Base-by-base conservation (phyloP, 1,284 basidiomycete species). In the Naganishia liquefaciens region DNA sequence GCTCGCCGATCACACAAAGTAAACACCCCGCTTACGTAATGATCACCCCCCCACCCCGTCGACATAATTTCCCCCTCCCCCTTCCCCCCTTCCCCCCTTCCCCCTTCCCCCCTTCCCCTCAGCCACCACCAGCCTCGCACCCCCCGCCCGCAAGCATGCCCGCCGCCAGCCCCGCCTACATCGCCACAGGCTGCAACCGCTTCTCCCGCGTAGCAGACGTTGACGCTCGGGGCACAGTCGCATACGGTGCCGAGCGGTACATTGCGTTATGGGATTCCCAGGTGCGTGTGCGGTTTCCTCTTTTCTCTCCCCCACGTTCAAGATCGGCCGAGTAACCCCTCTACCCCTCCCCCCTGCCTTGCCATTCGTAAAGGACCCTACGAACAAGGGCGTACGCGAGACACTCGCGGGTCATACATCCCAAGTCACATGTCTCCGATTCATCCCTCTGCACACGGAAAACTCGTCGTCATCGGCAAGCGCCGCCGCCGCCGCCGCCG, bases 131-230 rank as follows among this genome's bases (percentile, higher is more conserved):
- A 4, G n/a, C n/a, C n/a, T 30, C 33, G 9, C 19, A 2, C 21
- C 17, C 28, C 19, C 2, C 47, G 9, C 15, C 17, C n/a, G 21
- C 23, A n/a, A n/a, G n/a, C n/a, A 63, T 63, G 62, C 27, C 43
- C 23, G 23, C 46, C 5, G 17, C 37, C 49, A 23, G 42, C 0
- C 42, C 84, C n/a, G 68, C 69, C 17, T 94, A 94, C 77, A 87
- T 91, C 55, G 83, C 90, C 1, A 85, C 89, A 0, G 85, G 91
- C 6, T 84, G 85, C 17, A 96, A 95, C 74, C 84, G 92, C 39
- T 85, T 87, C 73, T 82, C 87, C 5, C 74, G 75, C 70, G 84
- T 86, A 1, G 87, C 87, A 11, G 83, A 85, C 72, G 77, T 84
- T 2, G 84, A 72, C 19, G 61, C 84, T 1, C 72, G 80, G 25